A percentile compares a stretch with the other conserved stretches of the same genome.
Evolutionary conservation across 1,284 basidiomycete genomes (phyloP).

Genomic region (Sanghuangporus baumii): DNA sequence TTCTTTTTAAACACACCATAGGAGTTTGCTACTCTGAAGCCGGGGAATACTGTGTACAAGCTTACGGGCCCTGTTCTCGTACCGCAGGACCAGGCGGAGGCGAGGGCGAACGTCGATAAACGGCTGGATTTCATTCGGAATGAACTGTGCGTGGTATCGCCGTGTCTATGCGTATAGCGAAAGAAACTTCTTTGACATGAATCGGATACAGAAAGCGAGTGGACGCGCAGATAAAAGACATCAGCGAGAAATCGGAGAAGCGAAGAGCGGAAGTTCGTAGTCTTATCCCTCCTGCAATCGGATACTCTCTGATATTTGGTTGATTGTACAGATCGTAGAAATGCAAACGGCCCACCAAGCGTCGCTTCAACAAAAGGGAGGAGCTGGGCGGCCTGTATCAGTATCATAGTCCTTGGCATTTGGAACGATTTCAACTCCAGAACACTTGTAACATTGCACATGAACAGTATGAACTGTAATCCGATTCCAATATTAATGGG

Average conservation of each 20-base stretch:
- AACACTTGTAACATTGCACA: not conserved
- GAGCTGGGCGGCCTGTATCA: not conserved
- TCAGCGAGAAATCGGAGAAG: slow-evolving; percentile 66
- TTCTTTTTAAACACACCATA: slow-evolving; percentile 28
- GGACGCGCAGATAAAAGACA: slow-evolving; percentile 74
- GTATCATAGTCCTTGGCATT: not conserved
- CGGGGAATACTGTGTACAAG: slow-evolving; percentile 86
- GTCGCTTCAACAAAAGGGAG: slow-evolving; percentile 1
- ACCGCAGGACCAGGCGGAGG: slow-evolving; percentile 85
- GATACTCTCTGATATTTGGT: not conserved
- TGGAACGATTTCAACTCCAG: not conserved
- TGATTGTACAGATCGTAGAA: slow-evolving; percentile 49
- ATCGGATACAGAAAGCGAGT: slow-evolving; percentile 60
- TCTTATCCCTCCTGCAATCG: slow-evolving; percentile 3
- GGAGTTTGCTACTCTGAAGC: slow-evolving; percentile 80
- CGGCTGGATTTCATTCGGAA: slow-evolving; percentile 85
- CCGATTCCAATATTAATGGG: too few relatives aligned
- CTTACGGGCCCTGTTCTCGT: slow-evolving; percentile 89
- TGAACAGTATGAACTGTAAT: too few relatives aligned
- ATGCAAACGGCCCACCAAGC: slow-evolving; percentile 52
- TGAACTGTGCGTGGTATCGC: slow-evolving; percentile 74
- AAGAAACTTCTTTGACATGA: not conserved
- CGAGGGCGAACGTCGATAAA: slow-evolving; percentile 86
- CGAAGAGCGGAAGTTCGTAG: slow-evolving; percentile 73
- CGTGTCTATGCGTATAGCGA: not conserved